phyloP scores from a whole-genome alignment of 306 rosid genomes.

The Quercus ilex region DNA sequence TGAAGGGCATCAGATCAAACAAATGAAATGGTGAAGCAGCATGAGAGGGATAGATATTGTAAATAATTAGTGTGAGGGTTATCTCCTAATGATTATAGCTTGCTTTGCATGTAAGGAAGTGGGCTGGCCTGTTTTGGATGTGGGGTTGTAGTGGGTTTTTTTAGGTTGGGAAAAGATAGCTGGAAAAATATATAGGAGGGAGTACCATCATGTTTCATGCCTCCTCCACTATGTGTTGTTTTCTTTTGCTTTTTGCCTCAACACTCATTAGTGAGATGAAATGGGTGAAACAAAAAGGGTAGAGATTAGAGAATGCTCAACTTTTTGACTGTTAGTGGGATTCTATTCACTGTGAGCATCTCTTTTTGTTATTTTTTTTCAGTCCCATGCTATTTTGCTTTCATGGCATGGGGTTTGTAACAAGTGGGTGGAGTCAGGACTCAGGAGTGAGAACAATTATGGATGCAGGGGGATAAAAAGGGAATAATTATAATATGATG shows the following conservation, averaged over 20 bases:
- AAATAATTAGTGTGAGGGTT: background rate
- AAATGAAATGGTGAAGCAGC: background rate
- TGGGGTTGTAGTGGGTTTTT: background rate
- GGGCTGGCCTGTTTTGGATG: background rate
- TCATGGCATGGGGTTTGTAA: background rate
- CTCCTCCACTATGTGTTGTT: constrained; percentile 24
- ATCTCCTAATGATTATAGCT: constrained; percentile 5
- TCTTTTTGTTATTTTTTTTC: background rate
- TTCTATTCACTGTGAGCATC: constrained; percentile 2
- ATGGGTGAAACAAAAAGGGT: background rate
- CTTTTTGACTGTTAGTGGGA: constrained; percentile 12
- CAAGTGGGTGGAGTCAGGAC: background rate
- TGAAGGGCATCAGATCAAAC: background rate
- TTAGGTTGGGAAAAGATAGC: constrained; percentile 12
- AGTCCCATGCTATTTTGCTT: background rate
- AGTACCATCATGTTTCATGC: constrained; percentile 14
- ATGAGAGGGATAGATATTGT: background rate
- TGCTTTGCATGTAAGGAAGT: constrained; percentile 6
- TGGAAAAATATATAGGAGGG: background rate
- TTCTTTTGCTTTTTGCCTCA: constrained; percentile 7
- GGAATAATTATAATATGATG: background rate
- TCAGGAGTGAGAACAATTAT: background rate
- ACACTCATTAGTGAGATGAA: constrained; percentile 13
- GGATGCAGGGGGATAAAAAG: background rate
- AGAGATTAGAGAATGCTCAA: background rate